Base-by-base conservation (phyloP, 2,329 filamentous ascomycete species). In the Alternaria sp. region DNA sequence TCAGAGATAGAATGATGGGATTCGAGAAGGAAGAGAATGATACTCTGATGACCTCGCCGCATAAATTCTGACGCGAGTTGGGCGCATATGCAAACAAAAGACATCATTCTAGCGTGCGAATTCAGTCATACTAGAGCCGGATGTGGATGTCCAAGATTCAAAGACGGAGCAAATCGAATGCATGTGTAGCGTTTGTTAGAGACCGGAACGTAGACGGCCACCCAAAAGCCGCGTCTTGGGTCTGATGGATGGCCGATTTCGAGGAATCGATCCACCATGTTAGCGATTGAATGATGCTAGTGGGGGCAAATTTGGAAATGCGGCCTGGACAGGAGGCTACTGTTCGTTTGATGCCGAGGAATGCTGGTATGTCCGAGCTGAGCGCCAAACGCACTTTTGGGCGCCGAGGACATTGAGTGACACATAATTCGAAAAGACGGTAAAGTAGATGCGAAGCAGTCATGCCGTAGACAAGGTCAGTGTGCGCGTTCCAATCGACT, bases 181-280 rank as follows among this genome's bases (percentile, higher is more conserved):
- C 57, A 55, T 54, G 59, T 21, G 43, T 52, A 43, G 63, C 65
- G 65, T 72, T 70, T 70, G 68, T 50, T 55, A 28, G 32, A 19
- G 26, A 26, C 6, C 36, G 47, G 40, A 55, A 52, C 25, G 13
- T 57, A 17, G 54, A 52, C 54, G 43, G 59, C 60, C 43, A 32
- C 26, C 43, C n/a, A 46, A 57, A 30, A 49, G 26, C 36, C 19
- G 15, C 25, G 21, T 9, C 44, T 17, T 8, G 6, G 13, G n/a
- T 17, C 44, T 26, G 28, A 28, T 46, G 17, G 32, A 53, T 46
- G 36, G 15, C 40, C 49, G 17, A 25, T 3, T 11, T 28, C 5
- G 13, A 25, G 12, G 6, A 25, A 50, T 6, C 17, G 15, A 43
- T 51, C 19, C 25, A 26, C 43, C 15, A 4, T 13, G 40, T 51